phyloP scores from a whole-genome alignment of 108 stramenopile genomes.

The Aurantiochytrium sp. region DNA sequence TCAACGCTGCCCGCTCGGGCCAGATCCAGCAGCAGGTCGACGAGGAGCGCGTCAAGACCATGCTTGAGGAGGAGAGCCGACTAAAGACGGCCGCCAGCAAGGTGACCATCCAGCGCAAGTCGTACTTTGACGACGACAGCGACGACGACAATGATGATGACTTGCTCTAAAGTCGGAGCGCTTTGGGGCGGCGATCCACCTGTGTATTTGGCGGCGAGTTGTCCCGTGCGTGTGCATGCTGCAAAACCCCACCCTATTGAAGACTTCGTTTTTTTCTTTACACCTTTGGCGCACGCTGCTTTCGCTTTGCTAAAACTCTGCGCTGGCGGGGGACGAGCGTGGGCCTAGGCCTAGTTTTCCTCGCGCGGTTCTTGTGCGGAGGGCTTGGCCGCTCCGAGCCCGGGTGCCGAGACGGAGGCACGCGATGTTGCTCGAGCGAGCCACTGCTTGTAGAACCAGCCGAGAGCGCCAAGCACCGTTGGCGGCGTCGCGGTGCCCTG shows the following conservation, averaged over 20 bases:
- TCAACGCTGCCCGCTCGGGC: background rate
- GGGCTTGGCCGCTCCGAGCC: too few species aligned
- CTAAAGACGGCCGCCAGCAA: background rate
- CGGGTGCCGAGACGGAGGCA: too few species aligned
- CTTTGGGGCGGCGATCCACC: background rate
- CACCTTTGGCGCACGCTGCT: too few species aligned
- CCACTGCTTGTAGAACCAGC: too few species aligned
- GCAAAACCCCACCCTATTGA: background rate
- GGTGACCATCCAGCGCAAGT: conserved; percentile 21
- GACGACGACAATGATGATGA: conserved; percentile 31
- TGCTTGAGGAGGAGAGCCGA: conserved; percentile 14
- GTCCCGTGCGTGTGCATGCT: background rate
- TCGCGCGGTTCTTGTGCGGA: too few species aligned
- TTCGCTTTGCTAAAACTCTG: too few species aligned
- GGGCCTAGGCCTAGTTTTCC: too few species aligned
- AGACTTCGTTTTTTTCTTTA: too few species aligned
- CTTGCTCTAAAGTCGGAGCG: background rate
- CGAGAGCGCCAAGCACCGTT: background rate
- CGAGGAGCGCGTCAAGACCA: background rate
- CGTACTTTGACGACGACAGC: conserved; percentile 10
- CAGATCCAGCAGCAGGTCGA: background rate
- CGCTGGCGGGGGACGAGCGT: too few species aligned
- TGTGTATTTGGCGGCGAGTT: background rate
- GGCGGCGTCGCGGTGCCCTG: background rate
- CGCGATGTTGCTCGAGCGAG: too few species aligned